phyloP scores from a whole-genome alignment of 352 stramenopile species.

The Globisporangium abappressorium region DNA sequence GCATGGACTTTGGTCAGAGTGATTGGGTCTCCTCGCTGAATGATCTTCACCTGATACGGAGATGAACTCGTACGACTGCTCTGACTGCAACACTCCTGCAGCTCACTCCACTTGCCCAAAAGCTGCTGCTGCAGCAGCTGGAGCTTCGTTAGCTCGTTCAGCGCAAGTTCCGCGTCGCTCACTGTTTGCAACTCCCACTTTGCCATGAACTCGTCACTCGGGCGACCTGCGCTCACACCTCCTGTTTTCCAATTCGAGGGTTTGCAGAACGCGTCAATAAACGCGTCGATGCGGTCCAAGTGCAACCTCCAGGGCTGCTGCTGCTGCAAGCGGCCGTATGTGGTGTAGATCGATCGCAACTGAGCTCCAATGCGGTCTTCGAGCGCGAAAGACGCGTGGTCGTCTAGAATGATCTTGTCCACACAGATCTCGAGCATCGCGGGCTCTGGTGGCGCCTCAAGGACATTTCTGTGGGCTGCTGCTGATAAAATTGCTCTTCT shows the following conservation, averaged over 20 bases:
- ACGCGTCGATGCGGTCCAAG: constrained; percentile 44
- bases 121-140: constrained; percentile 61
- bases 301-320: constrained; percentile 45
- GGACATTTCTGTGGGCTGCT: background rate
- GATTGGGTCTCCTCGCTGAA: constrained; percentile 32
- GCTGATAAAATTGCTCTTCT: background rate
- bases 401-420: constrained; percentile 64
- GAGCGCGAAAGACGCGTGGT: constrained; percentile 66
- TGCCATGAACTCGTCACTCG: background rate
- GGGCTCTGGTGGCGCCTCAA: background rate
- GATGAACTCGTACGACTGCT: background rate
- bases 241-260: background rate
- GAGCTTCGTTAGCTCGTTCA: constrained; percentile 41
- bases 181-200: constrained; percentile 19
- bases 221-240: too few species aligned
- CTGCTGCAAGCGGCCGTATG: constrained; percentile 54
- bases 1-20: constrained; percentile 35
- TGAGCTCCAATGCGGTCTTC: constrained; percentile 64
- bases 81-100: constrained; percentile 37
- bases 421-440: constrained; percentile 52
- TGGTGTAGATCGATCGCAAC: constrained; percentile 49
- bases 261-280: constrained; percentile 26
- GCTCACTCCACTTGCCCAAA: constrained; percentile 42
- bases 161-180: constrained; percentile 33
- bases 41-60: constrained; percentile 14